Base-by-base conservation (phyloP, 176 grass and related monocot genomes). In the Hsuehochloa calcarea region DNA sequence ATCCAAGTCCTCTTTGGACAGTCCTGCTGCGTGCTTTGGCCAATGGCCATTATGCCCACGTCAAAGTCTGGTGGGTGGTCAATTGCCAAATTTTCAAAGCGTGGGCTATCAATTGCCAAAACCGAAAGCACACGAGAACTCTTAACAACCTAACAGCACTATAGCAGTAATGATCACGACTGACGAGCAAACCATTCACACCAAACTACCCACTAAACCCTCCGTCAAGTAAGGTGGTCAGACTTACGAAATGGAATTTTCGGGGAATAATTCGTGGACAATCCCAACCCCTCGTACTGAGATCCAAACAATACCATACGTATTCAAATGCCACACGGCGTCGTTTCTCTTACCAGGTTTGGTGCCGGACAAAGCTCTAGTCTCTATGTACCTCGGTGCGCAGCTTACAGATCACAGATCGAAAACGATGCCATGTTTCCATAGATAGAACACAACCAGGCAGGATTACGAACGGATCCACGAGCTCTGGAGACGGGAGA, bases 381-480 rank as follows among this genome's bases (percentile, higher is more conserved):
- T 19, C 19, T 72, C 15, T 5, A 31, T 25, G 13, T 10, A 43
- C 19, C 1, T 55, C 5, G 15, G 44, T n/a, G 26, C 19, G 54
- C 64, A 52, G 23, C 8, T 65, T 0, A 17, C 47, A 10, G 11
- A 68, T 78, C 86, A 50, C 46, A 22, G 64, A 82, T 86, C 27
- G 19, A 39, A 19, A 16, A 22, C 4, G 46, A 58, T 31, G 74
- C 39, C 26, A 72, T 45, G 39, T 12, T 14, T 23, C 10, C 35
- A 23, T 0, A 9, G 6, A 41, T 49, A 19, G 38, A 37, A 56
- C 67, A 29, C 29, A 1, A 51, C 27, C 5, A 19, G 16, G 25
- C 4, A 23, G 34, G 12, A 4, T 22, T 17, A 50, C 43, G 27
- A 59, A 70, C 27, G 84, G 88, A 90, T 90, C 84, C 84, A 71